A percentile compares a stretch with the other conserved stretches of the same genome.
These are phyloP conservation scores for Umbelopsis sp. DNA, from an alignment of 371 early-diverging fungal species.

Conservation along the genomic window DNA sequence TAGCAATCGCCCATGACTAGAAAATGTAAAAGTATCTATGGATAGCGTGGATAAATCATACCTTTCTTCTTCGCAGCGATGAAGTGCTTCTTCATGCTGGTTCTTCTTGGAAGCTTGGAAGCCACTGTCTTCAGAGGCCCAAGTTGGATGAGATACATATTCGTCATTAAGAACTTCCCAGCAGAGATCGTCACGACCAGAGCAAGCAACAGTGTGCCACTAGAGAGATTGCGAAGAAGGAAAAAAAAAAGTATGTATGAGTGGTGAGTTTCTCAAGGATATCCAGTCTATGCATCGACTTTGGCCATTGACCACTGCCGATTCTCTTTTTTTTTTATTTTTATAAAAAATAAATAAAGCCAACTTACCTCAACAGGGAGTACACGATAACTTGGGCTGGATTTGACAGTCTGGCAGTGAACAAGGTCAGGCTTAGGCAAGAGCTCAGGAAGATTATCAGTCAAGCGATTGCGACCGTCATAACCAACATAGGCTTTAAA, in stretches of 20 bases:
- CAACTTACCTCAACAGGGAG: slow-evolving; percentile 67
- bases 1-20: not conserved
- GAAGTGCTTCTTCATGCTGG: slow-evolving; percentile 93
- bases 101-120: slow-evolving; percentile 96
- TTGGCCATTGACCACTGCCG: too few relatives aligned
- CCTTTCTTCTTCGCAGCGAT: slow-evolving; percentile 97
- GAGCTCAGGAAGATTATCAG: slow-evolving; percentile 44
- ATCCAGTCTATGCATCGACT: too few relatives aligned
- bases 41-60: slow-evolving; percentile 9
- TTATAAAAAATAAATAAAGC: too few relatives aligned
- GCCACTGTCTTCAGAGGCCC: slow-evolving; percentile 93
- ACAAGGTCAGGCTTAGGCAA: slow-evolving; percentile 65
- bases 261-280: not conserved
- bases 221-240: not conserved
- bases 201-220: slow-evolving; percentile 62
- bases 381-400: slow-evolving; percentile 74
- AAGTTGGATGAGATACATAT: slow-evolving; percentile 95
- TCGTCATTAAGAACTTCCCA: slow-evolving; percentile 96
- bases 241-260: not conserved
- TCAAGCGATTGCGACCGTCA: slow-evolving; percentile 58
- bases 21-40: not conserved
- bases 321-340: too few relatives aligned
- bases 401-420: slow-evolving; percentile 53
- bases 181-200: slow-evolving; percentile 91
- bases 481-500: slow-evolving; percentile 94